Conservation (phyloP, 2,329 filamentous ascomycete genomes). For the Alternaria viburni region DNA sequence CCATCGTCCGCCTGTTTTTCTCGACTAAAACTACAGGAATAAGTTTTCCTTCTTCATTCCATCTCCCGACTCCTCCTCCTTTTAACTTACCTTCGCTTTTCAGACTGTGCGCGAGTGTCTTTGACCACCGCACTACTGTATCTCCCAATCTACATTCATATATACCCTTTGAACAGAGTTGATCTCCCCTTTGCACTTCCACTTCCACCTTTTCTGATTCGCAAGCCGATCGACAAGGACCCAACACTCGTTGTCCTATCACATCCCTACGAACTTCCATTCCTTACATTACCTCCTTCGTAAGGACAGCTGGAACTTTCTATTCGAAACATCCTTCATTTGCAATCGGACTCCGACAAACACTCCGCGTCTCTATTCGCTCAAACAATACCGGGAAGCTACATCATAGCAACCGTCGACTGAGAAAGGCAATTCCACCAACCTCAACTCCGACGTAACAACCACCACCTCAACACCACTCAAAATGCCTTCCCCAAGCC, state of each 20-base stretch:
- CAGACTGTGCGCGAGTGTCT: neutral
- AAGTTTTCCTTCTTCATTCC: conserved; percentile 7
- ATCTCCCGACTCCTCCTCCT: conserved; percentile 7
- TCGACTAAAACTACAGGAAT: neutral
- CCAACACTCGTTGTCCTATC: conserved; percentile 2
- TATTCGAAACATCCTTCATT: neutral
- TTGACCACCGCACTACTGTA: neutral
- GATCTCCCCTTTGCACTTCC: conserved; percentile 15
- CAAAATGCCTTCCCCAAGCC: conserved; percentile 41
- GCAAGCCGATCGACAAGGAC: conserved; percentile 6
- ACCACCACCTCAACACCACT: conserved; percentile 2
- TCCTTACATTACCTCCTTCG: neutral
- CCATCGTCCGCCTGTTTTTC: neutral
- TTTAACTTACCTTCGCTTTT: conserved; percentile 18
- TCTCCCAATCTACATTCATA: neutral
- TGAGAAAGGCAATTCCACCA: conserved; percentile 5
- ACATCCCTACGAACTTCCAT: neutral
- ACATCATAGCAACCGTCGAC: neutral
- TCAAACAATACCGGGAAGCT: neutral
- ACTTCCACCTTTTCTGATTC: conserved; percentile 6
- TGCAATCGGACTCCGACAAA: neutral
- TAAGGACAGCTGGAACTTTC: neutral
- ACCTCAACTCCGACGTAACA: neutral
- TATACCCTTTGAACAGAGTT: conserved; percentile 11
- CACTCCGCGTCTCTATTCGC: neutral